A percentile compares a stretch with the other conserved stretches of the same genome.
phyloP scores from a whole-genome alignment of 139 green algal species.

The Chlamydomonas sphaeroides region DNA sequence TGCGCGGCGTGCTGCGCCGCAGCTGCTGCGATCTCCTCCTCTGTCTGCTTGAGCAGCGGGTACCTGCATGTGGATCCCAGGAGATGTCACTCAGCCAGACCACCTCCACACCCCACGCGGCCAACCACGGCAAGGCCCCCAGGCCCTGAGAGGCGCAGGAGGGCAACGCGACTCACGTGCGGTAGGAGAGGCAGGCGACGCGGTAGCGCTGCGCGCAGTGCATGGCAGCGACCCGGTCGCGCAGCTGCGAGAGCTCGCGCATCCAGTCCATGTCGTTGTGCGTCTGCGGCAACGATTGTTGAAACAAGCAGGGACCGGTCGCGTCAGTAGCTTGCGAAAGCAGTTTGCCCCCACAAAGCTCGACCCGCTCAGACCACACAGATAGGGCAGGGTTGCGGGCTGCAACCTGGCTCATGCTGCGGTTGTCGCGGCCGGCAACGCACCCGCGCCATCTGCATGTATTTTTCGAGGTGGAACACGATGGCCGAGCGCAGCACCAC shows the following conservation, averaged over 20 bases:
- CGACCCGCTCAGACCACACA: too few species aligned
- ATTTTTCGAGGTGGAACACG: constrained; percentile 75
- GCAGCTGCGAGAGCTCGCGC: constrained; percentile 25
- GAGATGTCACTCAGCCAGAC: not conserved
- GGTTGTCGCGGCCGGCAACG: too few species aligned
- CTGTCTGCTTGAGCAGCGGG: not conserved
- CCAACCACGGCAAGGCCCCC: too few species aligned
- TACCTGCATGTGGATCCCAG: not conserved
- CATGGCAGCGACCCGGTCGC: constrained; percentile 14
- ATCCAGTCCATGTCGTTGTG: constrained; percentile 4
- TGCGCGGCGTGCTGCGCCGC: not conserved
- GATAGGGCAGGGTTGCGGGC: too few species aligned
- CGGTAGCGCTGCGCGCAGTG: constrained; percentile 51
- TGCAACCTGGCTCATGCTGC: too few species aligned
- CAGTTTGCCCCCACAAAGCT: too few species aligned
- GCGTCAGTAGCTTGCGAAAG: too few species aligned
- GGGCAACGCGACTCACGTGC: constrained; percentile 6
- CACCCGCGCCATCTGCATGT: constrained; percentile 35
- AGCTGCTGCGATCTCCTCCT: not conserved
- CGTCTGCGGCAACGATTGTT: too few species aligned
- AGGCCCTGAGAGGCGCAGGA: too few species aligned
- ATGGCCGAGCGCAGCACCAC: constrained; percentile 72
- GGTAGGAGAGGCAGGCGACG: constrained; percentile 56
- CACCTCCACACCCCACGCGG: not conserved
- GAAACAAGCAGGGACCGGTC: too few species aligned